Conservation (phyloP, 441 rosid species). For the Omphalea diandra region DNA sequence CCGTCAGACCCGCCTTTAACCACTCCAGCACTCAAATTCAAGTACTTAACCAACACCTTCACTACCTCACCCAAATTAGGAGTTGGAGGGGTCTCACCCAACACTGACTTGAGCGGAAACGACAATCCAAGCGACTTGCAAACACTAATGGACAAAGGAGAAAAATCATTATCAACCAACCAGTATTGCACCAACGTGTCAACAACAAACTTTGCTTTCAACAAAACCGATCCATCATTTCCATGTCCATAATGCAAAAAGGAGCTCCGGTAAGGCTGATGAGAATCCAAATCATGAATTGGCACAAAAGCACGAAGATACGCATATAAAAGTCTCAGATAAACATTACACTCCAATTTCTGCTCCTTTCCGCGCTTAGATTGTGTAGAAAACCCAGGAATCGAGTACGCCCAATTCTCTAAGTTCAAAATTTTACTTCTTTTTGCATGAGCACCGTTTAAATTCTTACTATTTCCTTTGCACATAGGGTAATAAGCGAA, state of each 20-base stretch:
- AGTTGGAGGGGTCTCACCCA: conserved; percentile 67
- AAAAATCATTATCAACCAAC: conserved; percentile 93
- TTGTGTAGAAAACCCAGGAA: conserved; percentile 56
- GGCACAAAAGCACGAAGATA: conserved; percentile 83
- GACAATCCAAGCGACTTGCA: conserved; percentile 69
- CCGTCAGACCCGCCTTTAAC: conserved; percentile 36
- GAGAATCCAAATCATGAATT: conserved; percentile 46
- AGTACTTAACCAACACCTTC: conserved; percentile 75
- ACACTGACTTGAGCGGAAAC: conserved; percentile 42
- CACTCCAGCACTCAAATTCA: conserved; percentile 58
- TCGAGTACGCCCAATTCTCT: conserved; percentile 62
- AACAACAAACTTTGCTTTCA: conserved; percentile 74
- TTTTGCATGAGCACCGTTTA: conserved; percentile 31
- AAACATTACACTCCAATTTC: conserved; percentile 64
- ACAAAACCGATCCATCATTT: conserved; percentile 54
- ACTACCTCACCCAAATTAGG: conserved; percentile 73
- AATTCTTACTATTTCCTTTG: conserved; percentile 57
- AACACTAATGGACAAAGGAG: conserved; percentile 53
- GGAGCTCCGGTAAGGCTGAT: conserved; percentile 73
- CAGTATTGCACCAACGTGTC: conserved; percentile 68
- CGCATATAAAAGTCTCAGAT: conserved; percentile 57
- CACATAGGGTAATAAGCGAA: conserved; percentile 85
- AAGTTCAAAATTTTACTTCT: conserved; percentile 49
- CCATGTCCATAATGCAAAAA: conserved; percentile 64
- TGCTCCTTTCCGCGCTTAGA: conserved; percentile 52